These are phyloP conservation scores for Sugiyamaella smithiae DNA, from an alignment of 805 yeast species.

Conservation along the genomic window DNA sequence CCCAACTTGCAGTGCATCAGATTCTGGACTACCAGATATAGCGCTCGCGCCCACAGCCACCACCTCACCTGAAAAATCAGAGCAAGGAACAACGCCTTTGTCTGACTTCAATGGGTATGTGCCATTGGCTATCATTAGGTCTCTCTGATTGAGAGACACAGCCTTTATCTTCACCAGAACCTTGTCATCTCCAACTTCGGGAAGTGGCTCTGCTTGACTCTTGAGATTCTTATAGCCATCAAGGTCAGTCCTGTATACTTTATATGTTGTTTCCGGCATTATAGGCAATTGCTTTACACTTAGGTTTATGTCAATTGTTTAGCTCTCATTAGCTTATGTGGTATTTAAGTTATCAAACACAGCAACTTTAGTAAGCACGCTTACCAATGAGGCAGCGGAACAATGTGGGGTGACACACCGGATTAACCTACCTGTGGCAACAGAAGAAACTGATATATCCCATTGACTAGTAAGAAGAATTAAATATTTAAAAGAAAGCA, in stretches of 20 bases:
- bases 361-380: too few relatives aligned
- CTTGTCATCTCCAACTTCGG: neutral
- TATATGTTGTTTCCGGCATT: neutral
- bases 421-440: neutral
- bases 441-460: neutral
- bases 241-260: constrained; percentile 1
- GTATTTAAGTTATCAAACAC: neutral
- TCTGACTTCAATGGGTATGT: constrained; percentile 3
- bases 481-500: too few relatives aligned
- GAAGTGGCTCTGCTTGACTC: neutral
- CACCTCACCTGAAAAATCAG: constrained; percentile 14
- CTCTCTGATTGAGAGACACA: constrained; percentile 12
- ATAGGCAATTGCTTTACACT: neutral
- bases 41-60: constrained; percentile 7
- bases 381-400: too few relatives aligned
- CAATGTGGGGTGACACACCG: too few relatives aligned
- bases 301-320: neutral
- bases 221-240: neutral
- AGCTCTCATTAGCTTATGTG: neutral
- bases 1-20: constrained; percentile 4
- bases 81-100: constrained; percentile 13
- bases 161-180: constrained; percentile 12
- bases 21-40: neutral
- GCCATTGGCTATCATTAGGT: constrained; percentile 10
- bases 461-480: neutral